A percentile compares a stretch with the other conserved stretches of the same genome.
phyloP scores from a whole-genome alignment of 768 basidiomycete genomes.

The Auriscalpium orientale region DNA sequence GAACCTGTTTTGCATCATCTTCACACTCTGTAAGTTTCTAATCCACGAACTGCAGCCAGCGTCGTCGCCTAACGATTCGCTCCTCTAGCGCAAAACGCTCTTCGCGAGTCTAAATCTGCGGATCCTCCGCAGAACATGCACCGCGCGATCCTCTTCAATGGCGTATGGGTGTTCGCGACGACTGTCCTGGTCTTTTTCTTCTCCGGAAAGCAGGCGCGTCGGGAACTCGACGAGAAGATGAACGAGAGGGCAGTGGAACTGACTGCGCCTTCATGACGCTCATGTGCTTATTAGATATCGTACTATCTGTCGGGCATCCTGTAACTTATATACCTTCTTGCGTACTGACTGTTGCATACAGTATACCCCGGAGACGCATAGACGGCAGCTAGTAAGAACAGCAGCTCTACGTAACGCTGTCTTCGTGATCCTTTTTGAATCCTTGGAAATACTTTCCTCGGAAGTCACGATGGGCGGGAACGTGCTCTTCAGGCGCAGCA shows the following conservation, averaged over 20 bases:
- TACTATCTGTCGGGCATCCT: too few relatives aligned
- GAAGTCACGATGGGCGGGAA: constrained; percentile 87
- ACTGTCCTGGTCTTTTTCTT: constrained; percentile 41
- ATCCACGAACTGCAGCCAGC: background rate
- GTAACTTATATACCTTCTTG: too few relatives aligned
- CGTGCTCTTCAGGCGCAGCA: constrained; percentile 24
- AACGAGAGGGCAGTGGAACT: background rate
- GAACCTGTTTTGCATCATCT: constrained; percentile 57
- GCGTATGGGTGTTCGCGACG: constrained; percentile 35
- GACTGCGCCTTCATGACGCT: too few relatives aligned
- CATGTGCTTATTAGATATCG: too few relatives aligned
- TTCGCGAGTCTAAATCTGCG: constrained; percentile 54
- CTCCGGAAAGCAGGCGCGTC: constrained; percentile 54
- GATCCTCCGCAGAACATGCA: constrained; percentile 72
- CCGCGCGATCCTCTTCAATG: constrained; percentile 60
- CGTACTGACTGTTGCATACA: too few relatives aligned
- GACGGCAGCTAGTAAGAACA: too few relatives aligned
- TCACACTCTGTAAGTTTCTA: constrained; percentile 46
- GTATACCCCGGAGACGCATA: too few relatives aligned
- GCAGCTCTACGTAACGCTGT: too few relatives aligned
- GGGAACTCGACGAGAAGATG: constrained; percentile 45
- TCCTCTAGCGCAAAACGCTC: constrained; percentile 50
- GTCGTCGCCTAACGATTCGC: background rate
- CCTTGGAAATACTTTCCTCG: constrained; percentile 82
- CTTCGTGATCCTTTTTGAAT: constrained; percentile 42